Base-by-base conservation (phyloP, 805 yeast species). In the Candida methanosorbosa region DNA sequence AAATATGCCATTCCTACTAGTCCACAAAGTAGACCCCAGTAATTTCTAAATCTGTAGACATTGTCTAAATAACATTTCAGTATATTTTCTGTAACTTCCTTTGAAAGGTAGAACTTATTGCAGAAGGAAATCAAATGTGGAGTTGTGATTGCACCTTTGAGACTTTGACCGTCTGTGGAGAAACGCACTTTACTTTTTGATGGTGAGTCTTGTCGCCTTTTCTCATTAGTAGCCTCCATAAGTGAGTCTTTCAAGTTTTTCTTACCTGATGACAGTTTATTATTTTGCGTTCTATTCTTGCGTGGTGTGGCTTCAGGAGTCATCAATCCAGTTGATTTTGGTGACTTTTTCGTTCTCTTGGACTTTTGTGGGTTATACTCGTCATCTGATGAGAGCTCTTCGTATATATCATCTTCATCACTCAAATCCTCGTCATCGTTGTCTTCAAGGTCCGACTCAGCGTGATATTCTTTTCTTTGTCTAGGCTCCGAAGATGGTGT, bases 11-110 rank as follows among this genome's bases (percentile, higher is more conserved):
- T 69, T 24, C 78, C 62, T 1, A 80, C 65, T 41, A 81, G 49
- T 0, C 88, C 88, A 50, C 83, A 77, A 3, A 81, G 71, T 17
- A 81, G 52, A 7, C 76, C 74, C 86, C 87, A 81, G 27, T 78
- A 79, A 38, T 71, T 75, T 24, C 69, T 69, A 27, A 78, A 68
- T 42, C 74, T 72, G 29, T 67, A 64, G 31, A 68, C 64, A 46
- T 74, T 72, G 4, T 61, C 53, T 27, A 64, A 56, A 43, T 68
- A 80, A 1, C 76, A 68, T 27, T 65, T 67, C 9, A 78, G 39
- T 30, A 81, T 61, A 24, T 61, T 55, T 18, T 63, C 59, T 0
- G 84, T 73, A 2, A 70, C 58, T 0, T 66, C 63, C 16, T 65
- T 57, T 0, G 84, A 83, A 18, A 81, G 59, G 49, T 75, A 74